Conservation (phyloP, 1,284 basidiomycete species). For the Rhodotorula sp. region DNA sequence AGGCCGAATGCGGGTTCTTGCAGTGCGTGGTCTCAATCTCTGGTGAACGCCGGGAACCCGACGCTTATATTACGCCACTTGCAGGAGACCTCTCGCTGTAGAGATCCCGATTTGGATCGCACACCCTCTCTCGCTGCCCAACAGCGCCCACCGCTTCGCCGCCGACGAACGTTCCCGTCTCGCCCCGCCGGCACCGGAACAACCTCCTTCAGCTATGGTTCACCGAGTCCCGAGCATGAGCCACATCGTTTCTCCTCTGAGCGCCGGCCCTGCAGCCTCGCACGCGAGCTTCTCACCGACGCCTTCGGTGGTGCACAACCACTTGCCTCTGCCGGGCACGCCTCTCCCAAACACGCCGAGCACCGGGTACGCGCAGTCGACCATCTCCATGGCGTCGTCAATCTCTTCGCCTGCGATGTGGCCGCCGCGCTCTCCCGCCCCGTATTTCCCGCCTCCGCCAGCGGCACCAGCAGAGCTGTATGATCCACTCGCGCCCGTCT, state of each 20-base stretch:
- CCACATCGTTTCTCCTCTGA: not conserved
- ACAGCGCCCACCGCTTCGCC: slow-evolving; percentile 33
- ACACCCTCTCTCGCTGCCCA: slow-evolving; percentile 44
- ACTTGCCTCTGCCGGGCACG: slow-evolving; percentile 6
- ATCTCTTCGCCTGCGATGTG: slow-evolving; percentile 7
- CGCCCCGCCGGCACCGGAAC: not conserved
- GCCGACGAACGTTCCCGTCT: slow-evolving; percentile 11
- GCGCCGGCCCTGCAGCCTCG: not conserved
- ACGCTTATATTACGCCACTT: not conserved
- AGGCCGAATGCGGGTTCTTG: slow-evolving; percentile 42
- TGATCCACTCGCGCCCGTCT: not conserved
- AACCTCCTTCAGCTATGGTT: too few relatives aligned
- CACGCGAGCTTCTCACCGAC: not conserved
- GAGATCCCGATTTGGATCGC: slow-evolving; percentile 46
- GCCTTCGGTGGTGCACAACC: not conserved
- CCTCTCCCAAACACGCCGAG: not conserved
- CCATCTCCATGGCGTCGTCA: slow-evolving; percentile 3
- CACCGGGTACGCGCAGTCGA: not conserved
- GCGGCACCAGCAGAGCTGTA: slow-evolving; percentile 8
- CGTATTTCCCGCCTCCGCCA: slow-evolving; percentile 6
- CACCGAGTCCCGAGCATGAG: not conserved
- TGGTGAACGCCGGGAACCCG: not conserved
- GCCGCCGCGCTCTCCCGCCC: not conserved
- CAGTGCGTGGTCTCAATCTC: slow-evolving; percentile 30
- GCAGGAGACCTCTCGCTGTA: slow-evolving; percentile 42